Conservation (phyloP, 2,329 filamentous ascomycete species). For the Aurifilum marmelostoma region DNA sequence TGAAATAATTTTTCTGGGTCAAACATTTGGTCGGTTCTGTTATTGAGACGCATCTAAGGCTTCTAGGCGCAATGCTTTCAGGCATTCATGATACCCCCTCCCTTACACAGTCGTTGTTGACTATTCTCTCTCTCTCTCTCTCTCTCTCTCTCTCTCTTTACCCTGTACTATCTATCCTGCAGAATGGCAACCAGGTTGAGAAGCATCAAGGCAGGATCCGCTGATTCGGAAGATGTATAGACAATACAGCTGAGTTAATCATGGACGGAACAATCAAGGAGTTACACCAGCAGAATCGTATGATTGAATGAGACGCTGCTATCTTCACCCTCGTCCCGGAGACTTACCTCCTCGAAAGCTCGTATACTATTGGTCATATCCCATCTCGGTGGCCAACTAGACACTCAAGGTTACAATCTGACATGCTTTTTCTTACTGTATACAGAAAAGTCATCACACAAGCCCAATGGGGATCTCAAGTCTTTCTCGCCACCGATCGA, state of each 20-base stretch:
- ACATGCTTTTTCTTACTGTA: background rate
- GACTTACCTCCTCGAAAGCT: background rate
- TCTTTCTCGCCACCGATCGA: background rate
- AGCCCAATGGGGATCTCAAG: background rate
- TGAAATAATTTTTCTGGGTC: background rate
- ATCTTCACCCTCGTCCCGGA: background rate
- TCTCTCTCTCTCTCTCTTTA: too few species aligned
- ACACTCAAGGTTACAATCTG: background rate
- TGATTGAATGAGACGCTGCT: background rate
- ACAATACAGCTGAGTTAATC: background rate
- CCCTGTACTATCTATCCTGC: too few species aligned
- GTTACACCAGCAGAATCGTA: background rate
- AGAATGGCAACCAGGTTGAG: background rate
- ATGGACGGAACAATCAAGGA: background rate
- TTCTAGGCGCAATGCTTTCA: constrained; percentile 30
- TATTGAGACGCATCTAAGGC: constrained; percentile 24
- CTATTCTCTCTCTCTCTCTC: too few species aligned
- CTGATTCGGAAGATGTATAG: background rate
- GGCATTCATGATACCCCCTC: constrained; percentile 32
- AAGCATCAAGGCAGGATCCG: background rate
- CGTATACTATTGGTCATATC: background rate
- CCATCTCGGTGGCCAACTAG: background rate
- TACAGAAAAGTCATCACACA: background rate
- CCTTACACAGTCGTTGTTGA: too few species aligned
- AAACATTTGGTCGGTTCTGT: background rate